Percentiles rank a stretch among this genome's conserved stretches.
phyloP scores from a whole-genome alignment of 2,329 filamentous ascomycete genomes.

The Orbilia blumenaviensis region DNA sequence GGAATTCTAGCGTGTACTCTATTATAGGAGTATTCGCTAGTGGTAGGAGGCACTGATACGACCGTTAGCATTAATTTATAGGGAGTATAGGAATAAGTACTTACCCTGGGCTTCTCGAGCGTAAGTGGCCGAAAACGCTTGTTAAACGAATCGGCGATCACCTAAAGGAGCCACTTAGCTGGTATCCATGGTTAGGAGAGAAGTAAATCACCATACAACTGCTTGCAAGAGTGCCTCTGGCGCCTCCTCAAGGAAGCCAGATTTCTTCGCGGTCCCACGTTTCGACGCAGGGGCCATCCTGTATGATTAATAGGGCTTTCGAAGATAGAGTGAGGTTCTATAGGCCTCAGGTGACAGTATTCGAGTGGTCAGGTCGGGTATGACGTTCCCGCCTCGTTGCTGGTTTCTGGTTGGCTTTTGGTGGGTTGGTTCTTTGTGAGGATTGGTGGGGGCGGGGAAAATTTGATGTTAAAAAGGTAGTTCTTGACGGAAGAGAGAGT shows the following conservation, averaged over 20 bases:
- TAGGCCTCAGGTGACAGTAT: no score
- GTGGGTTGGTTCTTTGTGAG: no score
- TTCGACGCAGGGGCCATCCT: conserved; percentile 31
- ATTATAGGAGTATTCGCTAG: conserved; percentile 93
- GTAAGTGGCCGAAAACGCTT: conserved; percentile 90
- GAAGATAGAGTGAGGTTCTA: not conserved
- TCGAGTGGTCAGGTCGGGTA: no score
- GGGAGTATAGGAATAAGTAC: conserved; percentile 58
- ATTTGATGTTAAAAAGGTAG: not conserved
- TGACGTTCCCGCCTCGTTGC: not conserved
- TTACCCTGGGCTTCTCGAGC: conserved; percentile 83
- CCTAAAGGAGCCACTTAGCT: conserved; percentile 63
- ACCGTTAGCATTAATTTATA: not conserved
- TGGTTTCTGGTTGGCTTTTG: no score
- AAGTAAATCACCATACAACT: conserved; percentile 16
- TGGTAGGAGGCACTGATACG: conserved; percentile 81
- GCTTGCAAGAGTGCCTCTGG: conserved; percentile 29
- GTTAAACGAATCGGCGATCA: conserved; percentile 94
- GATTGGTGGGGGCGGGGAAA: conserved; percentile 10
- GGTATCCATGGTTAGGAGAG: not conserved
- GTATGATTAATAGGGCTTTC: not conserved
- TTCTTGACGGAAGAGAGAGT: not conserved
- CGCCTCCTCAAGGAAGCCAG: conserved; percentile 14
- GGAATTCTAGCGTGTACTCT: conserved; percentile 96
- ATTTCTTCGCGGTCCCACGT: conserved; percentile 10